A percentile compares a stretch with the other conserved stretches of the same genome.
phyloP scores from a whole-genome alignment of 2,329 filamentous ascomycete species.

The Colletotrichum cereale region DNA sequence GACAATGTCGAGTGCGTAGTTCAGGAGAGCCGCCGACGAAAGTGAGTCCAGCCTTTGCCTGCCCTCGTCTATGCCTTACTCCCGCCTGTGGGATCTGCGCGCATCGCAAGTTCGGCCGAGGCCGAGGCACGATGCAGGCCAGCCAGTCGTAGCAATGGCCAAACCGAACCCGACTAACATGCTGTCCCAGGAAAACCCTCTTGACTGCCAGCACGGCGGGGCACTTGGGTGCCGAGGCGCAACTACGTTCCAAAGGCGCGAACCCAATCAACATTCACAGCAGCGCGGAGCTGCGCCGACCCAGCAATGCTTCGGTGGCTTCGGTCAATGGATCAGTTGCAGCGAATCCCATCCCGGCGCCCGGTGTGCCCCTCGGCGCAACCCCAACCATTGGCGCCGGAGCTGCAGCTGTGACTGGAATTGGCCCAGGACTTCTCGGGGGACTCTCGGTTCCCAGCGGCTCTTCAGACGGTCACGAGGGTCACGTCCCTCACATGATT shows the following conservation, averaged over 20 bases:
- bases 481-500: slow-evolving; percentile 61
- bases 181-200: slow-evolving; percentile 57
- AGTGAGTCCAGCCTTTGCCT: slow-evolving; percentile 68
- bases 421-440: slow-evolving; percentile 34
- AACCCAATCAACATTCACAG: slow-evolving; percentile 52
- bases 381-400: slow-evolving; percentile 23
- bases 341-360: slow-evolving; percentile 21
- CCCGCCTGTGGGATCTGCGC: neutral
- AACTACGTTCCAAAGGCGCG: slow-evolving; percentile 54
- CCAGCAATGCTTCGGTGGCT: slow-evolving; percentile 48
- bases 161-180: slow-evolving; percentile 21
- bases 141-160: neutral
- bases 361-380: slow-evolving; percentile 23
- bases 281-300: slow-evolving; percentile 54
- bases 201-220: slow-evolving; percentile 54
- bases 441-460: slow-evolving; percentile 34
- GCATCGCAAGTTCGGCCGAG: neutral
- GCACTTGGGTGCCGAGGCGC: slow-evolving; percentile 59
- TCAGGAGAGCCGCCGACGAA: slow-evolving; percentile 86
- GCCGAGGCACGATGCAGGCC: neutral
- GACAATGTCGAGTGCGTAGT: slow-evolving; percentile 83
- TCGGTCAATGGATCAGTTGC: slow-evolving; percentile 45
- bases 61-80: neutral
- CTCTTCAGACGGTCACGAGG: slow-evolving; percentile 49
- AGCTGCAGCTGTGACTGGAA: slow-evolving; percentile 36